Evolutionary conservation across 371 early-diverging fungal species (phyloP).

Genomic region (Amoeboaphelidium occidentale): DNA sequence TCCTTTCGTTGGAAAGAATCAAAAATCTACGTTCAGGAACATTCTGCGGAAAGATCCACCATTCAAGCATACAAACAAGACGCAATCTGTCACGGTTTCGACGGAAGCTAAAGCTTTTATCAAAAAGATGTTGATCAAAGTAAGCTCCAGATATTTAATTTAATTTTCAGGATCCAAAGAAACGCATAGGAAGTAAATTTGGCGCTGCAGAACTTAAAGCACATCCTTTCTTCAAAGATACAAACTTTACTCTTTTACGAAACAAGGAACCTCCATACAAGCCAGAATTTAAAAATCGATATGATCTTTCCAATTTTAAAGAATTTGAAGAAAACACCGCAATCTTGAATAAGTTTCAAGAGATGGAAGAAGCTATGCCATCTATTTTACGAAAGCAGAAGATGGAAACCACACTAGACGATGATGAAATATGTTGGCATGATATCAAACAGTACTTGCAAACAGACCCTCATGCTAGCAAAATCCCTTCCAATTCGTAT

Average conservation of each 20-base stretch:
- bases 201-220: slow-evolving; percentile 85
- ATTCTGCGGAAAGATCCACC: slow-evolving; percentile 44
- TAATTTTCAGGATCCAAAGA: slow-evolving; percentile 54
- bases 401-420: too few species aligned
- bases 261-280: slow-evolving; percentile 67
- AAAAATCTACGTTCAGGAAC: slow-evolving; percentile 58
- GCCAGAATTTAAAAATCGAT: slow-evolving; percentile 24
- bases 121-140: slow-evolving; percentile 56
- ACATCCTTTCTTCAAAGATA: slow-evolving; percentile 71
- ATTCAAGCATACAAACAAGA: slow-evolving; percentile 19
- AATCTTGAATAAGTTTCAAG: too few species aligned
- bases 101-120: slow-evolving; percentile 20
- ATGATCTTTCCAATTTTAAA: too few species aligned
- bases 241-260: slow-evolving; percentile 78
- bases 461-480: too few species aligned
- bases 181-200: slow-evolving; percentile 55
- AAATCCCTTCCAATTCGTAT: too few species aligned
- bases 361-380: too few species aligned
- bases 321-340: too few species aligned
- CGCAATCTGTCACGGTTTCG: not conserved
- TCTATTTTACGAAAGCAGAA: too few species aligned
- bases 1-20: slow-evolving; percentile 73
- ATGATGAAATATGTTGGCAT: too few species aligned
- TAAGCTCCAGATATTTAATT: too few species aligned
- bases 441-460: too few species aligned